These are phyloP conservation scores for Pharus latifolius DNA, from an alignment of 176 grass and related monocot species.

Conservation along the genomic window DNA sequence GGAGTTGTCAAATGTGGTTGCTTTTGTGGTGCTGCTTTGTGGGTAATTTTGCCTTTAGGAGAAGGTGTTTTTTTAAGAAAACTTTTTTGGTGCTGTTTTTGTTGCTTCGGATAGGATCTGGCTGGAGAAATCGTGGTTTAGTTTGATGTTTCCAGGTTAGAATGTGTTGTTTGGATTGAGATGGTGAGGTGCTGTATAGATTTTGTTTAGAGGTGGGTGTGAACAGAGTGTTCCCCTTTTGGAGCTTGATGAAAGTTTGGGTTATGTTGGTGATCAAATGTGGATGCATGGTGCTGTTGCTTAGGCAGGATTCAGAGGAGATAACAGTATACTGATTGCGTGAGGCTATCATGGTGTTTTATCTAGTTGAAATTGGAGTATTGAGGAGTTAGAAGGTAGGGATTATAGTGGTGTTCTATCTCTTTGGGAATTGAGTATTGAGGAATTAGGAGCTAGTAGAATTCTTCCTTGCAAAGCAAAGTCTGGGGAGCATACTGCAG, in stretches of 20 bases:
- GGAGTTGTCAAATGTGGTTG: slow-evolving; percentile 11
- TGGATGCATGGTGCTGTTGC: not conserved
- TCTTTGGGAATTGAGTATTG: not conserved
- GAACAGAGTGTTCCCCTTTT: not conserved
- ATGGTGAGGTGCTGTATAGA: not conserved
- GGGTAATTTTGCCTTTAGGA: not conserved
- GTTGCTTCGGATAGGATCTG: not conserved
- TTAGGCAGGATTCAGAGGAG: not conserved
- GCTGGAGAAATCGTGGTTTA: not conserved
- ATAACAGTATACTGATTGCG: not conserved
- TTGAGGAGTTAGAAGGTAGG: not conserved
- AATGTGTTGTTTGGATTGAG: not conserved
- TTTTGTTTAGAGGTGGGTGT: not conserved
- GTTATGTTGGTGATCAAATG: slow-evolving; percentile 2
- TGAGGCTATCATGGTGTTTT: not conserved
- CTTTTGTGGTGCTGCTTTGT: not conserved
- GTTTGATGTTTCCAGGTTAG: not conserved
- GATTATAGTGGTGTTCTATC: not conserved
- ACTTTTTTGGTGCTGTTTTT: not conserved
- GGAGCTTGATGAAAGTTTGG: not conserved
- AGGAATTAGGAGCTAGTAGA: not conserved
- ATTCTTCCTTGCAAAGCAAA: too few relatives aligned
- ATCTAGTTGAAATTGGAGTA: not conserved
- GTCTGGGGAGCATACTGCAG: too few relatives aligned
- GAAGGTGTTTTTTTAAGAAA: not conserved